A percentile compares a stretch with the other conserved stretches of the same genome.
Evolutionary conservation across 2,329 filamentous ascomycete genomes (phyloP).

Genomic region (Stemphylium lycopersici): DNA sequence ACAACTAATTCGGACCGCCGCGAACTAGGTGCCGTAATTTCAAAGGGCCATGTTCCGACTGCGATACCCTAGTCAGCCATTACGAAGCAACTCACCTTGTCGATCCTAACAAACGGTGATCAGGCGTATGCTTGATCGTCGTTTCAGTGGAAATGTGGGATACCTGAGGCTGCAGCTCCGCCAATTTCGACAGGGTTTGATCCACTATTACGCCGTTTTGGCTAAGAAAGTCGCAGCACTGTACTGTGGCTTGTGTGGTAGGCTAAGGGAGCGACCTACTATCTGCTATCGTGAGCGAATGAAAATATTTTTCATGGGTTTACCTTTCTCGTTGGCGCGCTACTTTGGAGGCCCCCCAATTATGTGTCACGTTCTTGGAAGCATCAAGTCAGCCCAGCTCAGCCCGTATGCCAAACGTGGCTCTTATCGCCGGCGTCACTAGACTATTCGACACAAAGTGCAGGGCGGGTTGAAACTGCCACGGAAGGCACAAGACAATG

Average conservation of each 20-base stretch:
- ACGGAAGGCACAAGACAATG: constrained; percentile 2
- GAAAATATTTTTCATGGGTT: not conserved
- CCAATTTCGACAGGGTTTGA: not conserved
- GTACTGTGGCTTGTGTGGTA: not conserved
- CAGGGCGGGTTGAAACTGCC: not conserved
- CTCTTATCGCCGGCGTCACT: too few species aligned
- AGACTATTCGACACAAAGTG: too few species aligned
- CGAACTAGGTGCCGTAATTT: constrained; percentile 1
- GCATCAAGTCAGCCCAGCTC: constrained; percentile 19
- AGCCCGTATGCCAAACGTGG: constrained; percentile 2
- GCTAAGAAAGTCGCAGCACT: not conserved
- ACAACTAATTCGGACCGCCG: constrained; percentile 18
- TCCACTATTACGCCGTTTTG: not conserved
- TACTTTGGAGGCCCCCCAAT: not conserved
- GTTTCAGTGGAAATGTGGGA: constrained; percentile 9
- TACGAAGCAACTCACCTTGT: constrained; percentile 25
- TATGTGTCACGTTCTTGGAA: not conserved
- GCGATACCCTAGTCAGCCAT: constrained; percentile 22
- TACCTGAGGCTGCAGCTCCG: constrained; percentile 4
- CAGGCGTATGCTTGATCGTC: constrained; percentile 4
- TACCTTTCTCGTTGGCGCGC: constrained; percentile 7
- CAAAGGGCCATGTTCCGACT: constrained; percentile 13
- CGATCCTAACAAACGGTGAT: constrained; percentile 21
- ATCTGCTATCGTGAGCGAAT: constrained; percentile 8
- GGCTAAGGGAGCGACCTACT: constrained; percentile 1